phyloP scores from a whole-genome alignment of 2,329 filamentous ascomycete genomes.

The Didymella segeticola region DNA sequence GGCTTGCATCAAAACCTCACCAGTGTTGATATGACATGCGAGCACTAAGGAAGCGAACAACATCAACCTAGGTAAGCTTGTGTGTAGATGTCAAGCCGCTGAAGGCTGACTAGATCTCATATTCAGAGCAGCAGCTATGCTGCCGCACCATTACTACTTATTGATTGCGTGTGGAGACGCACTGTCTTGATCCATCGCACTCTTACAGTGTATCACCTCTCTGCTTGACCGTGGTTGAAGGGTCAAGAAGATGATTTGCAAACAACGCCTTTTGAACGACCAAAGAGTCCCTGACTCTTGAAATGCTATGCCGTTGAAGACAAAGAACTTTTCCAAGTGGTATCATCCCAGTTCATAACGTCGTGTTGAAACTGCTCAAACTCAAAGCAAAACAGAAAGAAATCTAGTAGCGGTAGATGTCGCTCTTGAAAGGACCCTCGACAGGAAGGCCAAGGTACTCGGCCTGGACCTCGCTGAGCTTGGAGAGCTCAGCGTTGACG shows the following conservation, averaged over 20 bases:
- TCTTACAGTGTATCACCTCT: slow-evolving; percentile 43
- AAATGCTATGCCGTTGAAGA: slow-evolving; percentile 67
- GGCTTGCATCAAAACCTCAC: slow-evolving; percentile 8
- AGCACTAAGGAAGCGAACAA: background rate
- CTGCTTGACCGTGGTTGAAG: slow-evolving; percentile 47
- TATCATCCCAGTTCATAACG: slow-evolving; percentile 66
- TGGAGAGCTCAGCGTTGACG: slow-evolving; percentile 92
- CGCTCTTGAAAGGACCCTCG: slow-evolving; percentile 95
- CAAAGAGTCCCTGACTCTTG: slow-evolving; percentile 40
- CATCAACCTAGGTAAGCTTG: background rate
- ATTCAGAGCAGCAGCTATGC: slow-evolving; percentile 18
- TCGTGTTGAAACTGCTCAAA: slow-evolving; percentile 60
- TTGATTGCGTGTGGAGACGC: slow-evolving; percentile 26
- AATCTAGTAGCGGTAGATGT: slow-evolving; percentile 70
- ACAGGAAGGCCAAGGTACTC: slow-evolving; percentile 89
- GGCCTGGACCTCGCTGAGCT: slow-evolving; percentile 83
- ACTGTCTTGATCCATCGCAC: slow-evolving; percentile 25
- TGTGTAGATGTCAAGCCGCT: slow-evolving; percentile 12
- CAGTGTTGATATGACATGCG: background rate
- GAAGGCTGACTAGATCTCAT: slow-evolving; percentile 18
- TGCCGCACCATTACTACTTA: slow-evolving; percentile 31
- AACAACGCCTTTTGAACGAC: slow-evolving; percentile 46
- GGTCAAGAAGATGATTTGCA: slow-evolving; percentile 47
- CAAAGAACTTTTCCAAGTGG: slow-evolving; percentile 60
- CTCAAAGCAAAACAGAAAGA: slow-evolving; percentile 33